phyloP scores from a whole-genome alignment of 2,329 filamentous ascomycete species.

The Trichoderma lentiforme region DNA sequence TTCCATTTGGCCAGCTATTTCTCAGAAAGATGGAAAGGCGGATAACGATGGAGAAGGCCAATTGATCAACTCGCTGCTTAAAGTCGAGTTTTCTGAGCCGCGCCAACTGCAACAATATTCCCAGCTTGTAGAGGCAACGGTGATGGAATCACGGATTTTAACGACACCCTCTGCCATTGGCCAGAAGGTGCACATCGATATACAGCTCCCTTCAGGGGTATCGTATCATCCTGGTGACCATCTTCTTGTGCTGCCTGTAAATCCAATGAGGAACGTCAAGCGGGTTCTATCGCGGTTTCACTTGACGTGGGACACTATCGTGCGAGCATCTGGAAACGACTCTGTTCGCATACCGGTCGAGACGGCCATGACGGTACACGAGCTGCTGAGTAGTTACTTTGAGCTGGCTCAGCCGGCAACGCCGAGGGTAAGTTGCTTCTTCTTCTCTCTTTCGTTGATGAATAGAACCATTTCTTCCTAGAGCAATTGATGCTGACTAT shows the following conservation, averaged over 20 bases:
- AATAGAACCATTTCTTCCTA: no score
- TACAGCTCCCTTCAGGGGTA: conserved; percentile 59
- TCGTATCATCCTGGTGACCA: conserved; percentile 69
- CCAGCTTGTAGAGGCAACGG: conserved; percentile 56
- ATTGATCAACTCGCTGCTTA: conserved; percentile 29
- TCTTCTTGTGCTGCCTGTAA: conserved; percentile 64
- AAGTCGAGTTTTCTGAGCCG: conserved; percentile 47
- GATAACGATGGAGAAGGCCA: conserved; percentile 21
- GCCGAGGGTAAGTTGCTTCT: conserved; percentile 46
- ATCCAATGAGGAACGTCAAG: conserved; percentile 56
- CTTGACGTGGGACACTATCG: conserved; percentile 58
- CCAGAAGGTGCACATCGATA: conserved; percentile 56
- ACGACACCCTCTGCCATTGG: conserved; percentile 40
- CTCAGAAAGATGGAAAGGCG: conserved; percentile 39
- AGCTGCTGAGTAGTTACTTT: conserved; percentile 63
- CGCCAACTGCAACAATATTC: conserved; percentile 55
- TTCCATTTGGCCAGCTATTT: conserved; percentile 44
- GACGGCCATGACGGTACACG: conserved; percentile 54
- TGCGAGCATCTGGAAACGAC: conserved; percentile 47
- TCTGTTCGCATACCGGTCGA: conserved; percentile 49
- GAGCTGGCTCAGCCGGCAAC: conserved; percentile 67
- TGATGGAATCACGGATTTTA: conserved; percentile 51
- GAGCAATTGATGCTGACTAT: conserved; percentile 16
- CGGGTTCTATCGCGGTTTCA: conserved; percentile 60
- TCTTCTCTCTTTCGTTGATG: background rate